A percentile compares a stretch with the other conserved stretches of the same genome.
Evolutionary conservation across 1,284 basidiomycete genomes (phyloP).

Genomic region (Tilletia walkeri): DNA sequence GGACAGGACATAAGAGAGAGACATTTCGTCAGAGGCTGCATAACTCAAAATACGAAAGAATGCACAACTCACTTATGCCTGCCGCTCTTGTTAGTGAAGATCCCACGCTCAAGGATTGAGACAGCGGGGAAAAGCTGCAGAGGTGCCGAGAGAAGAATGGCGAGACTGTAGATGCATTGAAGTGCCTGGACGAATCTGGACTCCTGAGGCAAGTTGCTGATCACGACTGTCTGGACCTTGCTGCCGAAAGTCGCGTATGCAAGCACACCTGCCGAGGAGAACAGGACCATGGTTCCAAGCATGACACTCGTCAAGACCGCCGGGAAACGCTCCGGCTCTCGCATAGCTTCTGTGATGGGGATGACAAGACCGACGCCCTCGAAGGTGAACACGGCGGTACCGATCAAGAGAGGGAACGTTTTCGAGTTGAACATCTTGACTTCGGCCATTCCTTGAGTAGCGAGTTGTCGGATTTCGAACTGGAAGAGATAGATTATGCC

Average conservation of each 20-base stretch:
- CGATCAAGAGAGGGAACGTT: constrained; percentile 87
- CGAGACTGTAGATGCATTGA: constrained; percentile 62
- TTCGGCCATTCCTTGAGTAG: constrained; percentile 60
- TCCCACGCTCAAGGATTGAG: constrained; percentile 90
- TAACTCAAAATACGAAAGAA: background rate
- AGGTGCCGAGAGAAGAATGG: constrained; percentile 89
- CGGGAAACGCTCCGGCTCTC: constrained; percentile 85
- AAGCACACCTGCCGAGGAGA: constrained; percentile 83
- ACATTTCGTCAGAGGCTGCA: no score
- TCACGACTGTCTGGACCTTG: constrained; percentile 85
- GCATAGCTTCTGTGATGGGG: constrained; percentile 94
- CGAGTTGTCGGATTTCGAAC: constrained; percentile 47
- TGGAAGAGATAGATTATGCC: constrained; percentile 62
- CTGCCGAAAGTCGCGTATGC: constrained; percentile 86
- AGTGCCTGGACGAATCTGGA: constrained; percentile 86
- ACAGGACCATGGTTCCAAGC: constrained; percentile 73
- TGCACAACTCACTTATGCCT: constrained; percentile 74
- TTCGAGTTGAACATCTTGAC: constrained; percentile 82
- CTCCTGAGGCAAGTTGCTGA: constrained; percentile 84
- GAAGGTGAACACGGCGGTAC: constrained; percentile 96
- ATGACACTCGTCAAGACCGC: constrained; percentile 84
- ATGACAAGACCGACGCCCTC: constrained; percentile 96
- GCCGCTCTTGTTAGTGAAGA: constrained; percentile 75
- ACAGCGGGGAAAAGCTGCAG: constrained; percentile 90
- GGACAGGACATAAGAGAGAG: background rate